Base-by-base conservation (phyloP, 1,139 yeast genomes). In the Candida sp. region DNA sequence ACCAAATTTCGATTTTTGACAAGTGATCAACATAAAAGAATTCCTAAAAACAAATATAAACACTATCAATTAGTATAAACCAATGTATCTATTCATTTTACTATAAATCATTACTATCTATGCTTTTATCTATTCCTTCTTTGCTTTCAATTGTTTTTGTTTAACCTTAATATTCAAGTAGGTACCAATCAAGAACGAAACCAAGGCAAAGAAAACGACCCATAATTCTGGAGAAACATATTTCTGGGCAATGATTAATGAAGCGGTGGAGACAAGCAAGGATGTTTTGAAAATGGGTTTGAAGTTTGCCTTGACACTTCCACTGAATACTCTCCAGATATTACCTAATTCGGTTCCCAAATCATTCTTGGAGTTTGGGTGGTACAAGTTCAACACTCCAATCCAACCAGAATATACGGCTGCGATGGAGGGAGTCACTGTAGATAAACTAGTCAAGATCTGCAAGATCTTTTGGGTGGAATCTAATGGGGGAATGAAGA, bases 151-250 rank as follows among this genome's bases (percentile, higher is more conserved):
- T 36, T 64, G 68, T 44, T 66, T 68, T 54, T 65, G 57, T 68
- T 85, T 84, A 57, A 85, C 70, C 55, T 77, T 69, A 38, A 84
- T 78, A 62, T 89, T 89, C 63, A 88, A 93, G 53, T 79, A 79
- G 4, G 96, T 87, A 15, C 93, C 90, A 50, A 89, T 67, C 34
- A 85, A 60, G 56, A 88, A 88, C 54, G 82, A 87, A 36, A 88
- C 82, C 48, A 84, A 58, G 49, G 83, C 82, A 68, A 87, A 87
- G 66, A 87, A 87, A 2, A 88, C 88, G 6, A 87, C 89, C 97
- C 97, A 89, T 39, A 85, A 75, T 50, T 84, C 82, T 11, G 89
- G 89, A 15, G 80, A 77, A 29, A 89, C 60, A 57, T 77, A 85
- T 45, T 73, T 80, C 60, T 89, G 96, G n/a, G 96, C 95, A 43